Evolutionary conservation across 1,139 yeast species (phyloP), one percentile per base, ranked within the genome.

Genomic region (Pichia sp.): DNA sequence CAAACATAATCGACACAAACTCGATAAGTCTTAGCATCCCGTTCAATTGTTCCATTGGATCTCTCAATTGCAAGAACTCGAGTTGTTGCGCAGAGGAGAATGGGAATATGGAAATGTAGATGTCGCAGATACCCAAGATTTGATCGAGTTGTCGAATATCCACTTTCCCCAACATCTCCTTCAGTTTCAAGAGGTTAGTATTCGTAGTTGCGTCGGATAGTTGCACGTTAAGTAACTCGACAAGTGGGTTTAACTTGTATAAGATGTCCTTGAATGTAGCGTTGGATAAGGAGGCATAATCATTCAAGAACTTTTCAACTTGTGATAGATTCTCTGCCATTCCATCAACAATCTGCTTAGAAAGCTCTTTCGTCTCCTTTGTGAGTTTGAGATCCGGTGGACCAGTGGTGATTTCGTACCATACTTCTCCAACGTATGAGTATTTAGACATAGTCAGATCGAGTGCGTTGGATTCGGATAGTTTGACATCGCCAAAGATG

Each of bases 31-130:
- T 61, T 10, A 65, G 62, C 53, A 81, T 66, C 4, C 63, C 64
- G 0, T 51, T 51, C 0, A 72, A 52, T 47, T 86, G 64, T 11
- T 69, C 70, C 1, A 47, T 48, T 3, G 71, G 55, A 18, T 69
- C 67, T 12, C 67, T 51, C 21, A 69, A 62, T 28, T 65, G 59
- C 46, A 84, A 67, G 50, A 76, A 68, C 8, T 58, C 62, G 28
- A 73, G 59, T 56, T 78, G 79, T 47, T 75, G 76, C 19, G 68
- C 65, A 38, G 68, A 68, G 2, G 84, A 75, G 47, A 80, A 78
- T 5, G 90, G 90, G 31, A 83, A 68, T 9, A 83, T 69, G 0
- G 85, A 83, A 44, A 77, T 68, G 2, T 81, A 69, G 46, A 81
- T 66, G 58, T 84, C 90, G 50, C 65, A 58, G 19, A 62, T 51